phyloP scores from a whole-genome alignment of 495 filamentous ascomycete species.

The Jackrogersella minutella region DNA sequence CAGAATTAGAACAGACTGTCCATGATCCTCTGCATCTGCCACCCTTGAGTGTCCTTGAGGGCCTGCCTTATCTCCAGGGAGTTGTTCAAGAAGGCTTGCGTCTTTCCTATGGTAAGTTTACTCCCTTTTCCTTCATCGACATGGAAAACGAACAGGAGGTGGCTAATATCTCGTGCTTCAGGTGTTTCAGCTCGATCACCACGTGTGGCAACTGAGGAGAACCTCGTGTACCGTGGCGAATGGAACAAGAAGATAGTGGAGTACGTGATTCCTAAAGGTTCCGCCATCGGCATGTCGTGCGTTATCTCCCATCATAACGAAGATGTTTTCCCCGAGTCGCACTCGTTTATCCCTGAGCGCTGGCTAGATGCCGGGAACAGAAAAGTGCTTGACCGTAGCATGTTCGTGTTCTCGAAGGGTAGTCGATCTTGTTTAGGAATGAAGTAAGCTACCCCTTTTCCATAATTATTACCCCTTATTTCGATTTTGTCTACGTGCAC shows the following conservation, averaged over 20 bases:
- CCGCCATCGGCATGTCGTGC: conserved; percentile 54
- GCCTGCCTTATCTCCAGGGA: conserved; percentile 55
- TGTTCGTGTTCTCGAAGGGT: conserved; percentile 22
- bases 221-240: conserved; percentile 50
- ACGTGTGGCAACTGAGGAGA: conserved; percentile 43
- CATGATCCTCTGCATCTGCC: conserved; percentile 29
- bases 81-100: conserved; percentile 54
- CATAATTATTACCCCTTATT: neutral
- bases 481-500: neutral
- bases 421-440: conserved; percentile 21
- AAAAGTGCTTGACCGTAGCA: neutral
- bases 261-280: conserved; percentile 39
- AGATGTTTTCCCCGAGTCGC: conserved; percentile 19
- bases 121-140: neutral
- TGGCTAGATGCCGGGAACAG: conserved; percentile 8
- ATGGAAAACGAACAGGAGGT: too few relatives aligned
- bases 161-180: neutral
- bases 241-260: conserved; percentile 38
- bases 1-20: conserved; percentile 44
- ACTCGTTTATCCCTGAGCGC: conserved; percentile 17
- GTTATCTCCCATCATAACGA: conserved; percentile 15
- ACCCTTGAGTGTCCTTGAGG: conserved; percentile 48
- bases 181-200: conserved; percentile 45
- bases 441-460: conserved; percentile 19
- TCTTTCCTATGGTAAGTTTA: conserved; percentile 49